Conservation (phyloP, 768 basidiomycete species). For the Psilocybe cyanescens region DNA sequence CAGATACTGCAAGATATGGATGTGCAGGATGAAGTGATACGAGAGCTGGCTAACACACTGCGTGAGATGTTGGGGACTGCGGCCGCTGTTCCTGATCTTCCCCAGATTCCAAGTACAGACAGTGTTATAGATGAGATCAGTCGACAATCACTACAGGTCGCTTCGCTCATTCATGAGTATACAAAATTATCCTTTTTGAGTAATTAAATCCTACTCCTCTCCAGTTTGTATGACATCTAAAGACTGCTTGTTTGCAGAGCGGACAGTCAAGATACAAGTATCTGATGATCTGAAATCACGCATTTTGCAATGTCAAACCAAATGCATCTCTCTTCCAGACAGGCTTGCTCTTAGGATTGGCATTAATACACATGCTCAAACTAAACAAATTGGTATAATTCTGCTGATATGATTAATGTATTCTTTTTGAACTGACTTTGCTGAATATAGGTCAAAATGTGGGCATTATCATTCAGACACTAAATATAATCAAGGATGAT, state of each 20-base stretch:
- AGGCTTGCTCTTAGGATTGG: background rate
- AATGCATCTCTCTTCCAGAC: background rate
- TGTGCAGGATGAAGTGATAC: background rate
- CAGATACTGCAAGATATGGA: background rate
- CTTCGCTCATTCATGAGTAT: constrained; percentile 10
- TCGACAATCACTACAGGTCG: constrained; percentile 6
- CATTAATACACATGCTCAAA: too few species aligned
- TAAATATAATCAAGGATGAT: too few species aligned
- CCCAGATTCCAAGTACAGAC: background rate
- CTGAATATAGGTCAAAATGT: too few species aligned
- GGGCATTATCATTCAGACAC: too few species aligned
- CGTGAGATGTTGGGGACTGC: constrained; percentile 10
- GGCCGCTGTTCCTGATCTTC: background rate
- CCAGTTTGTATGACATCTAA: too few species aligned
- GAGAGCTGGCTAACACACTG: background rate
- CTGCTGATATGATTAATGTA: too few species aligned
- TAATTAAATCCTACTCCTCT: too few species aligned
- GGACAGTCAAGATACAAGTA: background rate
- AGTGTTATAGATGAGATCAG: constrained; percentile 10
- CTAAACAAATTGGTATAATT: too few species aligned
- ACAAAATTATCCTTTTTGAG: background rate
- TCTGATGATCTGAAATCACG: background rate
- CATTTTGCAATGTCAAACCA: background rate
- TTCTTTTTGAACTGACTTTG: too few species aligned
- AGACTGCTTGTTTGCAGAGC: background rate